Base-by-base conservation (phyloP, 768 basidiomycete genomes). In the Lactarius tabidus region DNA sequence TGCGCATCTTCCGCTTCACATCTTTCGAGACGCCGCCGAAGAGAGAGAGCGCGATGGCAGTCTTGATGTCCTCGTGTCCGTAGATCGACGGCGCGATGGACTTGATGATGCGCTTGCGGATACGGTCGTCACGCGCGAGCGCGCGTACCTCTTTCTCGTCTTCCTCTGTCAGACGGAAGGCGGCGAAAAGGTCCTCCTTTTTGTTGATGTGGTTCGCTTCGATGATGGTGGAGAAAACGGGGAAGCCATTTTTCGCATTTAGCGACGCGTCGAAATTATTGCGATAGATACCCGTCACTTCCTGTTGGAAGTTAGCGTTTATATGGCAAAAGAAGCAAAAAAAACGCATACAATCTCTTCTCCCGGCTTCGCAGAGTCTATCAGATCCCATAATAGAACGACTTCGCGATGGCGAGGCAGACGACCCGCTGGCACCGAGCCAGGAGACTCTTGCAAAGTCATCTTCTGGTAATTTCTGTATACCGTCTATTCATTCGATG, bases 131-230 rank as follows among this genome's bases (percentile, higher is more conserved):
- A 26, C 87, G 86, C 4, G 93, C 87, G 55, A 98, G 85, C 10
- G 82, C 79, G 17, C 94, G 88, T 72, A 99, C 98, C 69, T 91
- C 89, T 74, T 85, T 89, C 75, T 97, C 95, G 69, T 99, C 97
- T 71, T 98, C 97, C 74, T 98, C 96, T 0, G 95, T 98, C 28
- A 99, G 83, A 33, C 93, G 86, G 81, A 97, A 95, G 5, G 97
- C 95, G n/a, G 97, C 96, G 71, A 98, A 98, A 20, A 96, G 83
- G 72, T 99, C 97, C 77, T 98, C 96, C 76, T 98, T 98, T 81
- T 98, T 98, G 80, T 97, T 98, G 74, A 99, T 81, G 74, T 98
- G 95, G 75, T 99, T 99, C 20, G 95, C 97, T 75, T 98, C 97
- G 63, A 99, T 90, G 68, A 99, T 84, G 26, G 97, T 99, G 10